Conservation (phyloP, 23 red algal species). For the Cyanidiococcus yangmingshanensis region DNA sequence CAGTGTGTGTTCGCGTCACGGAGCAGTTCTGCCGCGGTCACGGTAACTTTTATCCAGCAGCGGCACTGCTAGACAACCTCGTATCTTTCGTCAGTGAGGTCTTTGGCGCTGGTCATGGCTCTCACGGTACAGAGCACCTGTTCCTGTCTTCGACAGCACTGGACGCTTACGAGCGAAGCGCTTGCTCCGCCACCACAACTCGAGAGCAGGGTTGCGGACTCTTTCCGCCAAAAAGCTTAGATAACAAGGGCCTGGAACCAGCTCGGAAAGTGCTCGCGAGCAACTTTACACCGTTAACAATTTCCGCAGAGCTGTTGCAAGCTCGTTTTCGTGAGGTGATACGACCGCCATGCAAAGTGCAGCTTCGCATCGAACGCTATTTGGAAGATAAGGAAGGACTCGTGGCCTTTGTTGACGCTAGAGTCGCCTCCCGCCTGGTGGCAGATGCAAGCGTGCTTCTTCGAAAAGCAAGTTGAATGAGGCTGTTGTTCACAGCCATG, state of each 20-base stretch:
- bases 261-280: neutral
- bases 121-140: neutral
- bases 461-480: no score
- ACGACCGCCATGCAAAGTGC: neutral
- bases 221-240: no score
- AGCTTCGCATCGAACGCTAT: neutral
- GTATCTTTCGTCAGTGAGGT: neutral
- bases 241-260: neutral
- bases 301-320: neutral
- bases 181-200: neutral
- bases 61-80: neutral
- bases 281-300: neutral
- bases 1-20: neutral
- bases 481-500: no score
- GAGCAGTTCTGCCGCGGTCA: neutral
- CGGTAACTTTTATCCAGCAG: neutral
- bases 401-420: neutral
- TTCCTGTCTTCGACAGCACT: neutral
- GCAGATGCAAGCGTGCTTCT: neutral
- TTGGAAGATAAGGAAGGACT: neutral
- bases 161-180: neutral
- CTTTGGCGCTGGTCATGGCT: neutral
- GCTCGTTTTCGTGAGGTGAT: neutral
- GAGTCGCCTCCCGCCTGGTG: neutral
- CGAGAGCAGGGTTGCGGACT: neutral